A percentile compares a stretch with the other conserved stretches of the same genome.
phyloP scores from a whole-genome alignment of 441 rosid genomes.

The Francoa sonchifolia region DNA sequence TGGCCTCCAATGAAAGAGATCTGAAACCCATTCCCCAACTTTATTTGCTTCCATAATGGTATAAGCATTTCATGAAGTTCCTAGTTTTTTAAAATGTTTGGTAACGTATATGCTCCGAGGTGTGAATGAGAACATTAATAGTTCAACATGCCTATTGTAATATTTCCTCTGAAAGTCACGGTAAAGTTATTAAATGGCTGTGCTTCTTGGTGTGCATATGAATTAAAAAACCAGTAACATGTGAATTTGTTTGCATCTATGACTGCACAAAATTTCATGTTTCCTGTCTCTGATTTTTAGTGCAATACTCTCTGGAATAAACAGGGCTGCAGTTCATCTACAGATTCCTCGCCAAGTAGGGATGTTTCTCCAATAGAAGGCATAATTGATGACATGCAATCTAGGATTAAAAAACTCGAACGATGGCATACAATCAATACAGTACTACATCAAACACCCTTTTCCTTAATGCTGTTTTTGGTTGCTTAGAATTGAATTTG shows the following conservation, averaged over 20 bases:
- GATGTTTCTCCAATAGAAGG: slow-evolving; percentile 58
- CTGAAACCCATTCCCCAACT: background rate
- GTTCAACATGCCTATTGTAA: too few relatives aligned
- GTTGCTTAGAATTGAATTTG: too few relatives aligned
- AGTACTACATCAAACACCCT: slow-evolving; percentile 25
- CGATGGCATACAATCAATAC: slow-evolving; percentile 87
- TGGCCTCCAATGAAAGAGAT: background rate
- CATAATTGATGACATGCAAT: slow-evolving; percentile 76
- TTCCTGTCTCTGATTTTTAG: background rate
- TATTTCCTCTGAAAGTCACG: too few relatives aligned
- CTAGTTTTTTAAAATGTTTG: background rate
- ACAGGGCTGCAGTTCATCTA: slow-evolving; percentile 64
- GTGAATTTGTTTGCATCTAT: background rate
- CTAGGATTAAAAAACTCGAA: slow-evolving; percentile 81
- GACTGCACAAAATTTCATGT: background rate
- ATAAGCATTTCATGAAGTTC: background rate
- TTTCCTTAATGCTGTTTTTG: background rate
- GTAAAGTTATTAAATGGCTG: too few relatives aligned
- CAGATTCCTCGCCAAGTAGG: slow-evolving; percentile 72
- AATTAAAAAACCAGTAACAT: too few relatives aligned
- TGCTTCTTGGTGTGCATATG: too few relatives aligned
- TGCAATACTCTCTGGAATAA: slow-evolving; percentile 4
- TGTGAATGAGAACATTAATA: too few relatives aligned
- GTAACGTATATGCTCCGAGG: background rate
- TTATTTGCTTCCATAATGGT: too few relatives aligned